A percentile compares a stretch with the other conserved stretches of the same genome.
Evolutionary conservation across 495 filamentous ascomycete species (phyloP).

Genomic region (Saxispiralis lemnorum): DNA sequence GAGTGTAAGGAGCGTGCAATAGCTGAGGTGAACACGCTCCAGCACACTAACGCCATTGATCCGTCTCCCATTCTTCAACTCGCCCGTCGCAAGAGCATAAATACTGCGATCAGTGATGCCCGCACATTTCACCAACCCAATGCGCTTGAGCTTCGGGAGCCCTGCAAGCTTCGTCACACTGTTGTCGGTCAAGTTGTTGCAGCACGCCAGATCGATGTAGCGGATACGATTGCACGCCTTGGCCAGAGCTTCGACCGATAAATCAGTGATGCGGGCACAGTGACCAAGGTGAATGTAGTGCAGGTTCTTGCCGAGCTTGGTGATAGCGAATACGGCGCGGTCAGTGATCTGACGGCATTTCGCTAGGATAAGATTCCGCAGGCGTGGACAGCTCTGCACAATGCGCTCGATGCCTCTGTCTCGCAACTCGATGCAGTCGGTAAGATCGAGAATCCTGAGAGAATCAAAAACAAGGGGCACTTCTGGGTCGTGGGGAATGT

Average conservation of each 20-base stretch:
- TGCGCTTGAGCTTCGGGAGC: slow-evolving; percentile 80
- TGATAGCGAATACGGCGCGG: slow-evolving; percentile 68
- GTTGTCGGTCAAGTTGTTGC: slow-evolving; percentile 67
- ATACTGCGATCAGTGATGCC: slow-evolving; percentile 82
- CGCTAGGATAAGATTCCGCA: slow-evolving; percentile 81
- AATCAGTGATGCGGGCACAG: slow-evolving; percentile 77
- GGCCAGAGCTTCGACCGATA: slow-evolving; percentile 65
- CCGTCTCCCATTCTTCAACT: slow-evolving; percentile 29
- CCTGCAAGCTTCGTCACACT: slow-evolving; percentile 73
- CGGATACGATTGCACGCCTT: slow-evolving; percentile 79
- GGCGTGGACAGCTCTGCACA: slow-evolving; percentile 63
- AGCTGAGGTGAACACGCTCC: slow-evolving; percentile 92
- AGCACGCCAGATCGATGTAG: slow-evolving; percentile 95
- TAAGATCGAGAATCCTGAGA: slow-evolving; percentile 85
- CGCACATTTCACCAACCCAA: slow-evolving; percentile 87
- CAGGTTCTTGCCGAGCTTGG: slow-evolving; percentile 79
- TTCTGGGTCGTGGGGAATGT: slow-evolving; percentile 43
- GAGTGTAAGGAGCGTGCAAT: slow-evolving; percentile 69
- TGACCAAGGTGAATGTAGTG: slow-evolving; percentile 94
- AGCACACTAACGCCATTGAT: slow-evolving; percentile 39
- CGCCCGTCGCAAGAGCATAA: slow-evolving; percentile 51
- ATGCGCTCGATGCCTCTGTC: slow-evolving; percentile 80
- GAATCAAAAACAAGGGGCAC: slow-evolving; percentile 44
- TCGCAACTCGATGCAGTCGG: slow-evolving; percentile 61
- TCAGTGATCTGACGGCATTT: slow-evolving; percentile 92